Percentiles rank a stretch among this genome's conserved stretches.
Conservation (phyloP, 2,329 filamentous ascomycete species). For the Epichloe hybrida region DNA sequence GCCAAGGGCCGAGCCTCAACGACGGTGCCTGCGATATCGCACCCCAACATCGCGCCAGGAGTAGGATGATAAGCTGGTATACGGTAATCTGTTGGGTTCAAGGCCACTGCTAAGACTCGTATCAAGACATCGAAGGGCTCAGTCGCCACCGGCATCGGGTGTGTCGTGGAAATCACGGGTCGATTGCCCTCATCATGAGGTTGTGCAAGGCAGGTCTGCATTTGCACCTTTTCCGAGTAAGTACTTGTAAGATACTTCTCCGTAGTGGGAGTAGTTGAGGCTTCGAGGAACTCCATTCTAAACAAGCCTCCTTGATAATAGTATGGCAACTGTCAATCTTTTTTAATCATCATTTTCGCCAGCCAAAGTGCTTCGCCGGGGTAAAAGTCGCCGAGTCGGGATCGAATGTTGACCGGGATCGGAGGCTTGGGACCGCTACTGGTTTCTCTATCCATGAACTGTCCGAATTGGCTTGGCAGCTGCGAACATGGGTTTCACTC, state of each 20-base stretch:
- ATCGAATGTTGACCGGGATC: background rate
- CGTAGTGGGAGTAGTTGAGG: no score
- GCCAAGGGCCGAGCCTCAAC: background rate
- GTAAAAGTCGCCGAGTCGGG: background rate
- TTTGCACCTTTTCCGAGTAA: background rate
- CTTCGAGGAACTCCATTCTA: no score
- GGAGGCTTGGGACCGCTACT: no score
- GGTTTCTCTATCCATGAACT: background rate
- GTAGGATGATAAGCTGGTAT: slow-evolving; percentile 10
- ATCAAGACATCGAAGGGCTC: slow-evolving; percentile 6
- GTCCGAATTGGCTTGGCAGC: background rate
- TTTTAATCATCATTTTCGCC: background rate
- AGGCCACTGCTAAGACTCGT: slow-evolving; percentile 12
- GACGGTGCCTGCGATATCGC: slow-evolving; percentile 14
- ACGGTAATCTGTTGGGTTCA: slow-evolving; percentile 18
- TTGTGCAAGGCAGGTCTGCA: background rate
- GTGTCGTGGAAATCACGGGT: background rate
- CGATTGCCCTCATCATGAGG: background rate
- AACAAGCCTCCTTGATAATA: no score
- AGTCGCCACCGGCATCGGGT: background rate
- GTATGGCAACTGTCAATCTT: no score
- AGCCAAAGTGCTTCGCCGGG: background rate
- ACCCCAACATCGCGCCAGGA: slow-evolving; percentile 8
- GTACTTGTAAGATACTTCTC: no score
- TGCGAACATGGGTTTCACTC: no score